phyloP scores from a whole-genome alignment of 441 rosid species.

The Corymbia calophylla region DNA sequence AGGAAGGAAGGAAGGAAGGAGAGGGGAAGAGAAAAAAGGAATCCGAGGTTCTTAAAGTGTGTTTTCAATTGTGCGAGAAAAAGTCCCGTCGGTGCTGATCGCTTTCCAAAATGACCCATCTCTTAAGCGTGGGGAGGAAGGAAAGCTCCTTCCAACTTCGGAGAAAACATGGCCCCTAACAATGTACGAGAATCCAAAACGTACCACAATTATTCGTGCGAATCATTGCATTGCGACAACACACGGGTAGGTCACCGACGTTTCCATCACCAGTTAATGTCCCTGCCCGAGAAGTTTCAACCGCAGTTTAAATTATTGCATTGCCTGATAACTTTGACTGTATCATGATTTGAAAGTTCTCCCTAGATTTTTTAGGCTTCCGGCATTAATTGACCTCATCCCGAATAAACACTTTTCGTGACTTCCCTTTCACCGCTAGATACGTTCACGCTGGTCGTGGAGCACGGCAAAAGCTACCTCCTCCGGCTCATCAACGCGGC shows the following conservation, averaged over 20 bases:
- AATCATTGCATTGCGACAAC: neutral
- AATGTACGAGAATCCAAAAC: neutral
- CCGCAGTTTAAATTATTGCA: neutral
- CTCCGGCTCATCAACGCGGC: slow-evolving; percentile 27
- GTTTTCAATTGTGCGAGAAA: neutral
- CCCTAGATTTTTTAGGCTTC: too few species aligned
- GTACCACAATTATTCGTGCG: neutral
- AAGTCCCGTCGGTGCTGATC: neutral
- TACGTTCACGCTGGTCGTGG: slow-evolving; percentile 19
- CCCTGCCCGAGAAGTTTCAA: neutral
- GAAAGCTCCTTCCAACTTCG: neutral
- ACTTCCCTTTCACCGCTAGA: neutral
- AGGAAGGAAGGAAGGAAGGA: neutral
- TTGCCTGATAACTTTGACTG: neutral
- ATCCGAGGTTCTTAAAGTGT: neutral
- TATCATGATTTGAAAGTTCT: too few species aligned
- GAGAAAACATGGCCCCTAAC: neutral
- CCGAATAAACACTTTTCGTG: neutral
- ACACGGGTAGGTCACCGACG: neutral
- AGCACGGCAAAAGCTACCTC: slow-evolving; percentile 29
- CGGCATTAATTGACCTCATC: neutral
- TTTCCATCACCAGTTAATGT: neutral
- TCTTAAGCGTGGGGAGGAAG: neutral
- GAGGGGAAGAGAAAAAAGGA: neutral
- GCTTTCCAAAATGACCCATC: neutral